Conservation (phyloP, 2,329 filamentous ascomycete species). For the Stachybotrys chlorohalonatus region DNA sequence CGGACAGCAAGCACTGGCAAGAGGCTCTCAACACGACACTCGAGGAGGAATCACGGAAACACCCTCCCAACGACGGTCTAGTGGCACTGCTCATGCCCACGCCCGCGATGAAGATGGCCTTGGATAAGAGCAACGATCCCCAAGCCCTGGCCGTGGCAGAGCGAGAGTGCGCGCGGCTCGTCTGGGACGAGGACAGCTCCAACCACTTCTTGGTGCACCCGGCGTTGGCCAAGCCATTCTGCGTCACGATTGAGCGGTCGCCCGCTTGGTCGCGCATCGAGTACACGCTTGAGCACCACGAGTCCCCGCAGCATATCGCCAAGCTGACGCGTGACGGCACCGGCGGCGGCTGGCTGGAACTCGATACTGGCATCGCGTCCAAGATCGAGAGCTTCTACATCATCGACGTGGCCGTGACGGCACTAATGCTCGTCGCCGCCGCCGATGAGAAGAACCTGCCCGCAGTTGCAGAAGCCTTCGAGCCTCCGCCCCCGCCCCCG, state of each 20-base stretch:
- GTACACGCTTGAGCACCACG: conserved; percentile 57
- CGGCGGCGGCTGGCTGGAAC: conserved; percentile 49
- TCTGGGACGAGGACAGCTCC: conserved; percentile 57
- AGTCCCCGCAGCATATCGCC: conserved; percentile 51
- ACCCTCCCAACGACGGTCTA: conserved; percentile 51
- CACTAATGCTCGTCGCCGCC: conserved; percentile 50
- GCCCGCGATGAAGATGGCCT: conserved; percentile 53
- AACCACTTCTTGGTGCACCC: conserved; percentile 56
- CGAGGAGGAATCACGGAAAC: conserved; percentile 43
- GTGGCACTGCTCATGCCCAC: conserved; percentile 61
- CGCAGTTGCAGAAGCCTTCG: conserved; percentile 41
- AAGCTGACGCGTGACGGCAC: conserved; percentile 52
- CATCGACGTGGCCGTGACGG: conserved; percentile 52
- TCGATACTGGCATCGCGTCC: conserved; percentile 51
- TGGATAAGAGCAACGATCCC: conserved; percentile 50
- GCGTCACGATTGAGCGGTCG: conserved; percentile 48
- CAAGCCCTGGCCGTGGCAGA: conserved; percentile 54
- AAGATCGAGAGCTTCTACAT: conserved; percentile 54
- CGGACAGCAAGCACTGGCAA: conserved; percentile 42
- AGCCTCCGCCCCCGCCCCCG: conserved; percentile 41
- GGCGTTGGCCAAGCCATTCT: conserved; percentile 53
- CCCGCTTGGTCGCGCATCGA: conserved; percentile 52
- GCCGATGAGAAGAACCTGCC: conserved; percentile 41
- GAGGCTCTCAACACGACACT: conserved; percentile 50
- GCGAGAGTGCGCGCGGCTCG: conserved; percentile 59